Conservation (phyloP, 192 early-diverging fungal species). For the Coemansia sp. region DNA sequence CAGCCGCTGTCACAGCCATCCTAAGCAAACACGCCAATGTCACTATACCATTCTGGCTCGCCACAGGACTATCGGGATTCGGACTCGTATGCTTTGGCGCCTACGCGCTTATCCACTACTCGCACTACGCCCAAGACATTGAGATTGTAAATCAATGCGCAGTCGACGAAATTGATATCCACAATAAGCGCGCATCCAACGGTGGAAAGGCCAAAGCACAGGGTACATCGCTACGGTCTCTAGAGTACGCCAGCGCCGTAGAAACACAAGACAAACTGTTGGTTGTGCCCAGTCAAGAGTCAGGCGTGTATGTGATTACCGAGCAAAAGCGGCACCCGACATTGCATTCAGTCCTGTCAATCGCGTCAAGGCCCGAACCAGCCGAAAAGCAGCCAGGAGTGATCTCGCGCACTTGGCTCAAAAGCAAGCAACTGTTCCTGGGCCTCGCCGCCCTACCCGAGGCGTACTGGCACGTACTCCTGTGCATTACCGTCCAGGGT, state of each 20-base stretch:
- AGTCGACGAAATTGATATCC: not conserved
- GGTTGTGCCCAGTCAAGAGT: constrained; percentile 22
- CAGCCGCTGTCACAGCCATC: constrained; percentile 46
- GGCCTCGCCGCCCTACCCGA: constrained; percentile 46
- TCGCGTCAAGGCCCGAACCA: not conserved
- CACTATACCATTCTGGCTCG: constrained; percentile 58
- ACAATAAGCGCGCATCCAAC: not conserved
- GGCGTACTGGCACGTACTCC: constrained; percentile 56
- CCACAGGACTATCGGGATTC: constrained; percentile 59
- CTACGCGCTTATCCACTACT: constrained; percentile 60
- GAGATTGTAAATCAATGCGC: constrained; percentile 9
- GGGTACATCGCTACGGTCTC: not conserved
- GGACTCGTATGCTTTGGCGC: constrained; percentile 57
- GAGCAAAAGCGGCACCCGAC: not conserved
- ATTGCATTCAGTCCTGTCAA: constrained; percentile 8
- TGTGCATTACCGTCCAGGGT: constrained; percentile 52
- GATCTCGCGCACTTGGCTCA: constrained; percentile 14
- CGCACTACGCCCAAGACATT: constrained; percentile 41
- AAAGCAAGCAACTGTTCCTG: constrained; percentile 48
- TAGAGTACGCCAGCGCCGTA: constrained; percentile 15
- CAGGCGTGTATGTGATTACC: constrained; percentile 10
- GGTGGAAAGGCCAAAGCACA: not conserved
- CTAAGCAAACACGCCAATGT: constrained; percentile 40
- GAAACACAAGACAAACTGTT: constrained; percentile 38
- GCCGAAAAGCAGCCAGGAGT: not conserved